Base-by-base conservation (phyloP, 441 rosid species). In the Capsella rubella region DNA sequence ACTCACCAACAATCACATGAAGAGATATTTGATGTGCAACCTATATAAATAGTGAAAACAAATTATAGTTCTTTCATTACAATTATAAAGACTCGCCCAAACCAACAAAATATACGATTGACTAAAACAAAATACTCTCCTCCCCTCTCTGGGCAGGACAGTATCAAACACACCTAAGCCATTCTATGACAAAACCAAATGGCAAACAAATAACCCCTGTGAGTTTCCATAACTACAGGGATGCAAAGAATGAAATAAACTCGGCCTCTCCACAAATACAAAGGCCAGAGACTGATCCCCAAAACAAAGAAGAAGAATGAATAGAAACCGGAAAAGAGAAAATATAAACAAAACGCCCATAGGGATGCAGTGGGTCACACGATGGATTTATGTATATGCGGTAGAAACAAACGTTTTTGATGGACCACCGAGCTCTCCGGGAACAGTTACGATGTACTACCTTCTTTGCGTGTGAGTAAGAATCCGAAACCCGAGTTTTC, bases 401-500 rank as follows among this genome's bases (percentile, higher is more conserved):
- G 62, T 61, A 59, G 55, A 70, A 28, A 55, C 66, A 56, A 11
- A 56, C 40, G 61, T 71, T 32, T 51, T 34, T 77, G n/a, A 9
- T 55, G 49, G 71, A 37, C 35, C 51, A 71, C 32, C 2, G 51
- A 51, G 69, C 57, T 71, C 49, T 11, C 13, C 8, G 5, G 14
- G 58, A 13, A 15, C 50, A 60, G 49, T 78, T 61, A 66, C 9
- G 71, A 40, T 6, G 78, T 56, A 49, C 42, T 73, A 57, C 80
- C 78, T 91, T 92, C 97, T n/a, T 86, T 68, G 31, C 93, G 90
- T 67, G 97, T 86, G 66, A 90, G 91, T 62, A 91, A 82, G 93
- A 91, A 92, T 42, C 87, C 89, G 52, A 90, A 95, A 72, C 96
- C 91, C 0, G 98, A 90, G 81, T 95, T 90, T 62, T 88, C 97